Base-by-base conservation (phyloP, 768 basidiomycete genomes). In the Omphalotus guepiniiformis region DNA sequence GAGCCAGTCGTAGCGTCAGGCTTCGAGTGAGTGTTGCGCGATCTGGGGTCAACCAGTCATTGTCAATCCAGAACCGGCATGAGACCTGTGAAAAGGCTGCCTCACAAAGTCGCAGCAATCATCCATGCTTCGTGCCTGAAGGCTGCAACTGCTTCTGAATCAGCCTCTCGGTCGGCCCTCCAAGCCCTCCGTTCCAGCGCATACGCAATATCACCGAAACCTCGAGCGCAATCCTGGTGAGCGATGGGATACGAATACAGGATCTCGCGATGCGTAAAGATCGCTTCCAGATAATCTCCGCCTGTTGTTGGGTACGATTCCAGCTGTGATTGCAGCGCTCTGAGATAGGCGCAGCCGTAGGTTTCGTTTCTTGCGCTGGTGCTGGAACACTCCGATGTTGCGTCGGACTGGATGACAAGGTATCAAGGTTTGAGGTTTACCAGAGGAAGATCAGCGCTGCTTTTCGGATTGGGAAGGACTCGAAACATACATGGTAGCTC, bases 191-290 rank as follows among this genome's bases (percentile, higher is more conserved):
- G 62, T 62, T 88, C 86, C 55, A 90, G 62, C 29, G 71, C 62
- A 49, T 69, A 72, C 9, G 87, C 87, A 52, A 90, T 69, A 62
- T 82, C 83, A 65, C 68, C 78, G 62, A 85, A 79, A 13, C 69
- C 81, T 42, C 72, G 67, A 41, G 82, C 79, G 68, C 87, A 89
- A 26, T 78, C 75, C 49, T 52, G 63, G 68, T 89, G 87, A 9
- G 70, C 81, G 46, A 70, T 67, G 16, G 87, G 86, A 58, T 70
- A 82, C 8, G 82, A 76, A 52, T 65, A 69, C 51, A 83, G 71
- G 29, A 84, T 77, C 60, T 83, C 80, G 59, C 87, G 85, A 67
- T 90, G 87, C 0, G 80, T 79, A 65, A 88, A 85, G 56, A 90
- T 82, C 42, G 76, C 73, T 58, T 90, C 87, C 64, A 90, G 76